Evolutionary conservation across 1,284 basidiomycete genomes (phyloP).

Genomic region (Austropuccinia psidii): DNA sequence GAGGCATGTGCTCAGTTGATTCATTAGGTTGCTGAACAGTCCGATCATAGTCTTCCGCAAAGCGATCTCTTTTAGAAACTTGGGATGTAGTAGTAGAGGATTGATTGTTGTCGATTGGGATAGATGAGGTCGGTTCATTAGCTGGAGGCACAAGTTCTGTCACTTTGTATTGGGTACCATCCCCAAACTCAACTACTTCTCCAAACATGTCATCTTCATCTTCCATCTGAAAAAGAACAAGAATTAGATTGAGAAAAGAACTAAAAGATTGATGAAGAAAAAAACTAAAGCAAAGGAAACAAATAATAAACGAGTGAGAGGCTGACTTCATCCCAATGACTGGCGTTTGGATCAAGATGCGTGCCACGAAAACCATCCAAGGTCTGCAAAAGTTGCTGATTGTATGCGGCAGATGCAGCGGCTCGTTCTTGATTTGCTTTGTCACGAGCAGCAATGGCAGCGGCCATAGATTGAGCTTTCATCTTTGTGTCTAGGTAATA

Average conservation of each 20-base stretch:
- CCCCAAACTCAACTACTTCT: slow-evolving; percentile 84
- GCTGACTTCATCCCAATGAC: slow-evolving; percentile 92
- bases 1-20: slow-evolving; percentile 13
- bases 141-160: slow-evolving; percentile 46
- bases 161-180: slow-evolving; percentile 77
- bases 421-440: slow-evolving; percentile 41
- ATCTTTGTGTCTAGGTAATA: slow-evolving; percentile 25
- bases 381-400: slow-evolving; percentile 46
- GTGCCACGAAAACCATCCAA: slow-evolving; percentile 82
- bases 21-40: background rate
- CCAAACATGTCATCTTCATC: slow-evolving; percentile 82
- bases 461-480: slow-evolving; percentile 35
- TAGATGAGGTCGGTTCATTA: background rate
- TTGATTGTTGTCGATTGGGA: background rate
- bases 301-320: background rate
- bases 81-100: background rate
- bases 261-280: background rate
- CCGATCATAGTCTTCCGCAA: slow-evolving; percentile 24
- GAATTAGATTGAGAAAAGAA: slow-evolving; percentile 4
- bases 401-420: slow-evolving; percentile 41
- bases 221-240: slow-evolving; percentile 59
- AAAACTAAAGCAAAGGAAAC: background rate
- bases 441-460: slow-evolving; percentile 39
- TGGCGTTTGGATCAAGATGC: slow-evolving; percentile 80
- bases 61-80: background rate